These are phyloP conservation scores for Venturia oleaginea DNA, from an alignment of 2,329 filamentous ascomycete species.

Conservation along the genomic window DNA sequence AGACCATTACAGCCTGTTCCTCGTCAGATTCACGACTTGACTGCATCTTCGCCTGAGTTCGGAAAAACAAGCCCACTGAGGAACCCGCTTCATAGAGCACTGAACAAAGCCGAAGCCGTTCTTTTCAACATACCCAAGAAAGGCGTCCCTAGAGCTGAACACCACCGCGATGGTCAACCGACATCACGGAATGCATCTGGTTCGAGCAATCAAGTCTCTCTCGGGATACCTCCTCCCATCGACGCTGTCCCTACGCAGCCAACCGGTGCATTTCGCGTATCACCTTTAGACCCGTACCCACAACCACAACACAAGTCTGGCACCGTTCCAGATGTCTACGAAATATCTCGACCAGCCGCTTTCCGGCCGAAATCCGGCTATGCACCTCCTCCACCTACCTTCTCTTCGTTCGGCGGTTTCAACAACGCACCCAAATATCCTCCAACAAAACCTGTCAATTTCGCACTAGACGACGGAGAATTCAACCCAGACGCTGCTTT, in stretches of 20 bases:
- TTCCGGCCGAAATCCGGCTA: conserved; percentile 9
- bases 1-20: conserved; percentile 4
- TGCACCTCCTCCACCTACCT: conserved; percentile 39
- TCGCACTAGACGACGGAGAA: conserved; percentile 35
- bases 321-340: not conserved
- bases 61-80: conserved; percentile 50
- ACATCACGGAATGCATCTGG: conserved; percentile 7
- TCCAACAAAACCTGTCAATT: conserved; percentile 38
- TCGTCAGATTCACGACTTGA: not conserved
- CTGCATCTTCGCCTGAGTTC: conserved; percentile 37
- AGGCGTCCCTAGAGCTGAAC: conserved; percentile 40
- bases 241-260: not conserved
- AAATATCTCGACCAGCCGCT: not conserved
- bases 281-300: not conserved
- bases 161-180: conserved; percentile 38
- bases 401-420: conserved; percentile 34
- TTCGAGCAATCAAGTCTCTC: conserved; percentile 31
- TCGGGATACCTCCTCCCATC: not conserved
- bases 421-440: conserved; percentile 22
- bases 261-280: not conserved
- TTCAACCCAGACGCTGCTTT: conserved; percentile 41
- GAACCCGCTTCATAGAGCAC: conserved; percentile 28
- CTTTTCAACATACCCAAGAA: conserved; percentile 45
- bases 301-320: conserved; percentile 4
- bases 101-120: conserved; percentile 27